Evolutionary conservation across 257 asterid species (phyloP).

Genomic region (Coffea canephora): DNA sequence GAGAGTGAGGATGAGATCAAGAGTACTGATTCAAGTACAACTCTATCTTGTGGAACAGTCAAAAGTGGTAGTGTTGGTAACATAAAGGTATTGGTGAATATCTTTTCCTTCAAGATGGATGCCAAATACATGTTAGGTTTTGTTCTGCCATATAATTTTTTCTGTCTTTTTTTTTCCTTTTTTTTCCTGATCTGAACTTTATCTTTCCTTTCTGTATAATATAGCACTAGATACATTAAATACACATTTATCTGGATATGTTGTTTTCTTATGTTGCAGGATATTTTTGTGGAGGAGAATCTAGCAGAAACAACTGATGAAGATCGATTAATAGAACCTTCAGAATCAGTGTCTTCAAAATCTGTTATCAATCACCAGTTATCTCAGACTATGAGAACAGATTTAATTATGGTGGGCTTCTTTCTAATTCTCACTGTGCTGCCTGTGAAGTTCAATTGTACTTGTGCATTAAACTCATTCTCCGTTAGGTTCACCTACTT

Average conservation of each 20-base stretch:
- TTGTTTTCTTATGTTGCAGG: conserved; percentile 37
- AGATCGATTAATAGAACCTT: conserved; percentile 40
- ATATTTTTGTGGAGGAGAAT: conserved; percentile 51
- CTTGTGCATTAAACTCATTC: conserved; percentile 26
- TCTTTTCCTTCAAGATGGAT: conserved; percentile 16
- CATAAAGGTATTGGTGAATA: conserved; percentile 36
- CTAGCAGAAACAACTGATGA: conserved; percentile 42
- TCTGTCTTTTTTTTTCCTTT: neutral
- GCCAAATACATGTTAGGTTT: neutral
- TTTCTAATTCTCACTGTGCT: conserved; percentile 8
- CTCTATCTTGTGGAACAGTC: conserved; percentile 37
- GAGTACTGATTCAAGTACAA: conserved; percentile 49
- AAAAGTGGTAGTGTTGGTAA: conserved; percentile 36
- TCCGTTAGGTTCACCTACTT: conserved; percentile 79
- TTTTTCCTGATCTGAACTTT: neutral
- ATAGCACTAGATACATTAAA: neutral
- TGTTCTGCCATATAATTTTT: neutral
- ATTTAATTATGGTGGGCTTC: conserved; percentile 69
- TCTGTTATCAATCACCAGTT: conserved; percentile 40
- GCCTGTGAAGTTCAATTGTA: conserved; percentile 11
- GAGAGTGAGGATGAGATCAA: conserved; percentile 66
- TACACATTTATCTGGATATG: too few species aligned
- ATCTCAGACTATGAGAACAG: conserved; percentile 56
- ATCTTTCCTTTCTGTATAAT: neutral
- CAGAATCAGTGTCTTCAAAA: conserved; percentile 42